Conservation (phyloP, 2,329 filamentous ascomycete genomes). For the Penicillium sp. region DNA sequence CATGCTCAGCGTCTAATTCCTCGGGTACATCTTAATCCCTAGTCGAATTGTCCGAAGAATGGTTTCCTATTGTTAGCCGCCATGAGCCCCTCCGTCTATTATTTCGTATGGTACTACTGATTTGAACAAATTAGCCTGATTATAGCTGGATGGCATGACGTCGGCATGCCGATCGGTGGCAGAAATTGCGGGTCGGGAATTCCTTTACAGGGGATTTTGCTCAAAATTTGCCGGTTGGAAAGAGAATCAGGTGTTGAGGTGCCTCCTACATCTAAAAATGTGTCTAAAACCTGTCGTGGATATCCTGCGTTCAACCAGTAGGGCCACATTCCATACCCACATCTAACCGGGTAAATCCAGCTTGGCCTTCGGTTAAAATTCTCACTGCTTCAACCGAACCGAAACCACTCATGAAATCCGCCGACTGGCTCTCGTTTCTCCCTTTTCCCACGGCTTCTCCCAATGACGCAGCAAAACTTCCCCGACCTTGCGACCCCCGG, state of each 20-base stretch:
- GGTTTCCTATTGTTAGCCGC: too few relatives aligned
- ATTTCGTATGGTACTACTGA: too few relatives aligned
- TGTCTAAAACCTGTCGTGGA: not conserved
- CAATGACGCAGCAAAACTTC: conserved; percentile 28
- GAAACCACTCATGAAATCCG: conserved; percentile 11
- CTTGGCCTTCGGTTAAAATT: conserved; percentile 28
- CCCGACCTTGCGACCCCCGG: conserved; percentile 22
- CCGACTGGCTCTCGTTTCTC: conserved; percentile 19
- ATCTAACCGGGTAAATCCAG: not conserved
- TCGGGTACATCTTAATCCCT: too few relatives aligned
- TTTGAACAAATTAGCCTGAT: not conserved
- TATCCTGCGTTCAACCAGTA: not conserved
- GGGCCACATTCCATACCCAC: not conserved
- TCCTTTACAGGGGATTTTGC: not conserved
- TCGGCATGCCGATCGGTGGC: conserved; percentile 28
- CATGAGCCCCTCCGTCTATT: too few relatives aligned
- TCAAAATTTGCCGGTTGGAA: not conserved
- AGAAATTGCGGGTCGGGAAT: conserved; percentile 9
- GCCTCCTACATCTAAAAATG: not conserved
- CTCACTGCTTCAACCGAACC: conserved; percentile 16
- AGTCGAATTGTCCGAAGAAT: too few relatives aligned
- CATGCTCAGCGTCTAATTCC: too few relatives aligned
- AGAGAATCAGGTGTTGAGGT: not conserved
- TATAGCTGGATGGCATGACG: conserved; percentile 22
- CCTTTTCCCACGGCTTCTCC: conserved; percentile 9